Base-by-base conservation (phyloP, 345 rosid genomes). In the Lepidium sativum region DNA sequence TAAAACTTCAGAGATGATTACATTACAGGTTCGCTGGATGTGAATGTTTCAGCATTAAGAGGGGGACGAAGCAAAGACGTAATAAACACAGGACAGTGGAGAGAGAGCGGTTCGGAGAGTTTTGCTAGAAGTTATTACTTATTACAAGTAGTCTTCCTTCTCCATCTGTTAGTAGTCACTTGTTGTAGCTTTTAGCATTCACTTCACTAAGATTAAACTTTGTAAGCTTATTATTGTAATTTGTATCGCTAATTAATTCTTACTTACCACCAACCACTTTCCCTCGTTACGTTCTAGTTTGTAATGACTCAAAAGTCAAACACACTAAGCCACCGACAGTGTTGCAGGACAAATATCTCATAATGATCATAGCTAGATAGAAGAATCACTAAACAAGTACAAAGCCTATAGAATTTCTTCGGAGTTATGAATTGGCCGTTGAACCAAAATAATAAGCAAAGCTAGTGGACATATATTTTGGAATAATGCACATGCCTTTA, bases 1-100 rank as follows among this genome's bases (percentile, higher is more conserved):
- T 53, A 42, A 41, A 54, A 54, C 6, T 25, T 23, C 20, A 35
- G 53, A 67, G 29, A 34, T 44, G 20, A 10, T 8, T 5, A 49
- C 21, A 16, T 45, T 8, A 48, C 53, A 92, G 98, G 96, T 74
- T 82, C 96, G 8, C 60, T 13, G 67, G 79, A 88, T 0, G 96
- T 89, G 53, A 89, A 86, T 40, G 98, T 92, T 6, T 82, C 98
- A 2, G 84, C 95, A 3, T 59, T 80, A 53, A 59, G 77, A 60
- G 68, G 72, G 1, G 77, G 67, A 43, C 23, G 62, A 72, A 66
- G 76, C 67, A 58, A 41, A 42, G 71, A 65, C 48, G 38, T 66
- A 13, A 51, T 72, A 43, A 72, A 31, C 56, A 59, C 71, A 14
- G 67, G 72, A 31, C 62, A 59, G 11, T 72, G 77, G 77, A 35